Conservation (phyloP, 129 eudicot species). For the Centrapalus pauciflorus region DNA sequence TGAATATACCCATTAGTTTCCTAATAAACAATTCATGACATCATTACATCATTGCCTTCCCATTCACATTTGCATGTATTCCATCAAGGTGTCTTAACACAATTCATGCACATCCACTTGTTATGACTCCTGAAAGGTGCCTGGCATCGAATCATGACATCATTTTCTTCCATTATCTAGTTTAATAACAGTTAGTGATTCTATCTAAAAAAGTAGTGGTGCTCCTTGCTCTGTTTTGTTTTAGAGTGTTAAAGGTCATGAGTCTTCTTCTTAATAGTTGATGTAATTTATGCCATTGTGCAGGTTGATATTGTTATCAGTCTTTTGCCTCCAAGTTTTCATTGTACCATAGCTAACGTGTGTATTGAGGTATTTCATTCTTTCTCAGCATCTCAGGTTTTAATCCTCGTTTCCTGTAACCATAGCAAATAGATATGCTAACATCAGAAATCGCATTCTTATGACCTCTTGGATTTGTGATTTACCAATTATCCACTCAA, state of each 20-base stretch:
- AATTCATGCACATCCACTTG: too few relatives aligned
- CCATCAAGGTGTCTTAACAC: too few relatives aligned
- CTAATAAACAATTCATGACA: too few relatives aligned
- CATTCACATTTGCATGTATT: too few relatives aligned
- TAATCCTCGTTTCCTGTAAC: not conserved
- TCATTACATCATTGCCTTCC: too few relatives aligned
- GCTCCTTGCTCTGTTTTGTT: constrained; percentile 7
- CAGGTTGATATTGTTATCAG: constrained; percentile 96
- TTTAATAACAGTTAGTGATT: too few relatives aligned
- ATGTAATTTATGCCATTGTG: constrained; percentile 17
- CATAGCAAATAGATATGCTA: not conserved
- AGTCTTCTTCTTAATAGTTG: not conserved
- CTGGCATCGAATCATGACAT: too few relatives aligned
- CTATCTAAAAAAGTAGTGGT: not conserved
- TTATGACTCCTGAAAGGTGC: too few relatives aligned
- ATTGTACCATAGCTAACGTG: constrained; percentile 58
- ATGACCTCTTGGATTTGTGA: not conserved
- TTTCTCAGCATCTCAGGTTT: not conserved
- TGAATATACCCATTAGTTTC: too few relatives aligned
- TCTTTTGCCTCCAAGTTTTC: constrained; percentile 90
- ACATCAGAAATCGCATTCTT: not conserved
- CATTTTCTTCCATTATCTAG: too few relatives aligned
- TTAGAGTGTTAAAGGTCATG: not conserved
- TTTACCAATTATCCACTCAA: not conserved
- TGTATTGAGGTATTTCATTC: constrained; percentile 67